Percentiles rank a stretch among this genome's conserved stretches.
Evolutionary conservation across 768 basidiomycete genomes (phyloP).

Genomic region (Xerocomellus chrysenteron): DNA sequence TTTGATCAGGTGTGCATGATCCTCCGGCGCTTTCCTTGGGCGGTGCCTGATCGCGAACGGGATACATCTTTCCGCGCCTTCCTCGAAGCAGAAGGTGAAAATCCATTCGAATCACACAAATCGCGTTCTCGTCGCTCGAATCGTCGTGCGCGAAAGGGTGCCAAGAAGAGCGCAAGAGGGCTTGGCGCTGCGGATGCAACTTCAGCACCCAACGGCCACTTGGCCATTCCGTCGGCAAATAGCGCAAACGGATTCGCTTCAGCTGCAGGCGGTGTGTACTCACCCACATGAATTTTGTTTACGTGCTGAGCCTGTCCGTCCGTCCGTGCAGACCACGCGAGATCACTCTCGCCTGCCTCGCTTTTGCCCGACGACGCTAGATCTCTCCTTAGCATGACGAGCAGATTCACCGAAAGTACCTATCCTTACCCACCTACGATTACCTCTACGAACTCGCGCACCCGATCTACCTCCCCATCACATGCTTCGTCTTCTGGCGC

Average conservation of each 20-base stretch:
- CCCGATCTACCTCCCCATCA: constrained; percentile 21
- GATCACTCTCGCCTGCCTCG: constrained; percentile 16
- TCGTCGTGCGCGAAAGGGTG: neutral
- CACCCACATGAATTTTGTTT: neutral
- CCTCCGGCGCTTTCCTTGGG: constrained; percentile 97
- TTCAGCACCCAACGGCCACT: neutral
- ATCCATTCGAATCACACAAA: constrained; percentile 36
- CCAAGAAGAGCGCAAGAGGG: constrained; percentile 5
- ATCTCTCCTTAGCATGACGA: constrained; percentile 30
- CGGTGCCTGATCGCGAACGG: constrained; percentile 91
- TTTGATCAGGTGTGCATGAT: constrained; percentile 75
- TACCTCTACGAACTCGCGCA: constrained; percentile 15
- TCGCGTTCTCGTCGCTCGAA: constrained; percentile 15
- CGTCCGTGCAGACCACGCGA: constrained; percentile 14
- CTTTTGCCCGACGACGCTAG: constrained; percentile 25
- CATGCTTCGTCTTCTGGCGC: constrained; percentile 15
- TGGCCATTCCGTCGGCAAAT: constrained; percentile 5
- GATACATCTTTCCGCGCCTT: constrained; percentile 92
- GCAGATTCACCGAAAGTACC: constrained; percentile 28
- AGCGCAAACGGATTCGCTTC: constrained; percentile 6
- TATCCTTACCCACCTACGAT: constrained; percentile 26
- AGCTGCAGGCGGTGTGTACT: constrained; percentile 24
- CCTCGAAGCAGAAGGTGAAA: constrained; percentile 89
- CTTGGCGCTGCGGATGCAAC: neutral
- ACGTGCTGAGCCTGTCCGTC: constrained; percentile 12